phyloP scores from a whole-genome alignment of 495 filamentous ascomycete genomes.

The Xylaria scruposa region DNA sequence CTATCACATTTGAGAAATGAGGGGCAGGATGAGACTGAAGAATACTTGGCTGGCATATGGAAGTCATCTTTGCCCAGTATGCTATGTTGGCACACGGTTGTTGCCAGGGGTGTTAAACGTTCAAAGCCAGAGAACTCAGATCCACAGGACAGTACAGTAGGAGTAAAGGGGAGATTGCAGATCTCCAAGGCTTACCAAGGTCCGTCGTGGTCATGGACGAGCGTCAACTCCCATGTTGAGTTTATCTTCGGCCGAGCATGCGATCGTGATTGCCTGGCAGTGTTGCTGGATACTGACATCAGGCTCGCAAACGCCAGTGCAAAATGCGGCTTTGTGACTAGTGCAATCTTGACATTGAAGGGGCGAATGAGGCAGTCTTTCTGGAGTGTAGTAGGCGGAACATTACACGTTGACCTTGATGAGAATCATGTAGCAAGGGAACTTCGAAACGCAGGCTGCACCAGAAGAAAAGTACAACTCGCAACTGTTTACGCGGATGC shows the following conservation, averaged over 20 bases:
- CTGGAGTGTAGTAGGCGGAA: not conserved
- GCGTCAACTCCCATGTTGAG: not conserved
- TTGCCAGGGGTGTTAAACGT: not conserved
- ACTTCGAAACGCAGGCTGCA: not conserved
- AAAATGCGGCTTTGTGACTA: not conserved
- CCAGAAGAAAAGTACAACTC: not conserved
- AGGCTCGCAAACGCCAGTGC: not conserved
- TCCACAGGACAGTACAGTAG: not conserved
- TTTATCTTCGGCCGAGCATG: not conserved
- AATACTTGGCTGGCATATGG: not conserved
- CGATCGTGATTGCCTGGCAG: not conserved
- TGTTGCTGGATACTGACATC: not conserved
- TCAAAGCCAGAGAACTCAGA: not conserved
- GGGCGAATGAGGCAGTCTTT: not conserved
- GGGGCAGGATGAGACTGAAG: not conserved
- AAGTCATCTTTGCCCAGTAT: not conserved
- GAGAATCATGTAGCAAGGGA: not conserved
- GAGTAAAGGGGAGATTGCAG: not conserved
- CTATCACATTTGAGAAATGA: not conserved
- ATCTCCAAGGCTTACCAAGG: not conserved
- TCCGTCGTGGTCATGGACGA: not conserved
- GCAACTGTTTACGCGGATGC: not conserved
- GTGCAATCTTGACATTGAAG: not conserved
- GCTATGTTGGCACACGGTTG: not conserved
- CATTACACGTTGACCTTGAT: not conserved